phyloP scores from a whole-genome alignment of 331 rosid genomes.

The Arachis monticola region DNA sequence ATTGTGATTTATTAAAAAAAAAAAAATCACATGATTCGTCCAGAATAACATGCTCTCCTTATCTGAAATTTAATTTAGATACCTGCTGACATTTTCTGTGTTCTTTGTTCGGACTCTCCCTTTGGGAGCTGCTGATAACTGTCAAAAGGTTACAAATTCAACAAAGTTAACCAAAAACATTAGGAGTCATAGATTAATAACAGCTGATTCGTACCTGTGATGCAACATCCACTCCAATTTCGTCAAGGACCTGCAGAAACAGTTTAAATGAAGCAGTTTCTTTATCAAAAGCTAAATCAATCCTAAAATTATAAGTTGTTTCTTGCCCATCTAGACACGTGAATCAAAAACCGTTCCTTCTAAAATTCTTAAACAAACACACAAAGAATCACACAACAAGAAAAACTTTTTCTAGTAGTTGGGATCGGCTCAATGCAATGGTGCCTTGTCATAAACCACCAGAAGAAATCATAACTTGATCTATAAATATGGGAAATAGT shows the following conservation, averaged over 20 bases:
- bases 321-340: constrained; percentile 1
- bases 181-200: constrained; percentile 18
- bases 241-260: constrained; percentile 86
- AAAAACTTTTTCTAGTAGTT: no score
- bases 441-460: no score
- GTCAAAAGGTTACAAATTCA: constrained; percentile 46
- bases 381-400: constrained; percentile 8
- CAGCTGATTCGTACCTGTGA: constrained; percentile 73
- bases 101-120: constrained; percentile 78
- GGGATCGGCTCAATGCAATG: no score
- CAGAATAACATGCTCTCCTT: neutral
- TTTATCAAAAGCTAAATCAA: constrained; percentile 30
- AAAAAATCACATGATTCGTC: neutral
- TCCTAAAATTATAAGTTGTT: constrained; percentile 20
- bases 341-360: constrained; percentile 13
- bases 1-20: neutral
- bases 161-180: constrained; percentile 40
- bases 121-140: constrained; percentile 96
- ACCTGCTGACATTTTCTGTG: constrained; percentile 83
- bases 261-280: constrained; percentile 36
- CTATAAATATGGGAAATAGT: no score
- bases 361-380: constrained; percentile 25
- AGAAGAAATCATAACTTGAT: no score
- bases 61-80: constrained; percentile 2
- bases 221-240: constrained; percentile 96